Conservation (phyloP, 148 eudicot genomes). For the Silene conica region DNA sequence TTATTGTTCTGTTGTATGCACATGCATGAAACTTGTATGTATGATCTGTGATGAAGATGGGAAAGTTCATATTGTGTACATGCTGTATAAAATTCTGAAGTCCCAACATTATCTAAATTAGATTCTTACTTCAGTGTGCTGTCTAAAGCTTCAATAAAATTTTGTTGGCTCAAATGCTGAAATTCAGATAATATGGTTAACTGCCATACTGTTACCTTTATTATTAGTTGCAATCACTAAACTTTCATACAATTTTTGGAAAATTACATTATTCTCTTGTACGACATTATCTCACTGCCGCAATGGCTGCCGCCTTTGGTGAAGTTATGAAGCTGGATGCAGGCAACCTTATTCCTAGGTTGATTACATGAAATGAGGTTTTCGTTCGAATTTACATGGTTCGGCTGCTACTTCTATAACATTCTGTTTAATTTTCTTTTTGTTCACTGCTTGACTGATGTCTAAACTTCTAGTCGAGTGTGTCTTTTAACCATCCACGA, state of each 20-base stretch:
- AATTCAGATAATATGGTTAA: background rate
- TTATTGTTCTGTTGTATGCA: background rate
- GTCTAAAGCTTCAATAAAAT: background rate
- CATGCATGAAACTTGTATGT: background rate
- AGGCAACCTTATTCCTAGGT: background rate
- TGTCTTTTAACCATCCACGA: background rate
- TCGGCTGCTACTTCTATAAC: too few species aligned
- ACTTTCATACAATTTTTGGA: background rate
- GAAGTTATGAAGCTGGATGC: background rate
- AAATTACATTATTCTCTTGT: background rate
- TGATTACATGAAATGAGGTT: background rate
- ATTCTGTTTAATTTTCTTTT: too few species aligned
- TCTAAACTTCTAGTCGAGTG: background rate
- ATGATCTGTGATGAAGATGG: background rate
- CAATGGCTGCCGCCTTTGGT: background rate
- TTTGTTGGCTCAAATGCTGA: background rate
- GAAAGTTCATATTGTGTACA: constrained; percentile 2
- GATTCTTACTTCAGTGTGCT: background rate
- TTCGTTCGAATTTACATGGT: too few species aligned
- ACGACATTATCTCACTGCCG: background rate
- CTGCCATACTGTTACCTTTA: background rate
- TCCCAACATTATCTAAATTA: background rate
- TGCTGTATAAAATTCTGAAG: background rate
- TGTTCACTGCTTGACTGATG: background rate
- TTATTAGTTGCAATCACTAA: background rate